phyloP scores from a whole-genome alignment of 2,329 filamentous ascomycete species.

The Xylaria sp. region DNA sequence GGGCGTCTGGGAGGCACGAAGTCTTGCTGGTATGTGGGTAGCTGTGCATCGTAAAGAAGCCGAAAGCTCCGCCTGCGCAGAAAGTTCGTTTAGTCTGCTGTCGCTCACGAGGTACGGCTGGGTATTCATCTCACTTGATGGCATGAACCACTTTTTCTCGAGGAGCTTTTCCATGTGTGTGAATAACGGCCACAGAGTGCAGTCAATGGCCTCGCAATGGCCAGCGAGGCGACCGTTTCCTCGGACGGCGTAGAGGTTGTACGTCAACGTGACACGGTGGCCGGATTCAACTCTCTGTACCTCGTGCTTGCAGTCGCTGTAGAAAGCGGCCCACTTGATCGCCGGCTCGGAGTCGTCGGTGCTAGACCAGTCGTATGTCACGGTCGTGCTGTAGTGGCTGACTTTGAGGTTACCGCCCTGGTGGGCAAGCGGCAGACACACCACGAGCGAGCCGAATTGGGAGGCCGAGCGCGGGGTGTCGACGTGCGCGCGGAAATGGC shows the following conservation, averaged over 20 bases:
- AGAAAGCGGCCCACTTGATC: slow-evolving; percentile 55
- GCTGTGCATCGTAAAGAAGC: not conserved
- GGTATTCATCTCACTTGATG: too few species aligned
- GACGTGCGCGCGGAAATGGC: slow-evolving; percentile 54
- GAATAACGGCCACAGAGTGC: slow-evolving; percentile 4
- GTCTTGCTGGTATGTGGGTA: not conserved
- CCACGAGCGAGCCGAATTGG: slow-evolving; percentile 58
- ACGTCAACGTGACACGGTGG: slow-evolving; percentile 60
- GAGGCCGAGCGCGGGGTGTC: slow-evolving; percentile 52
- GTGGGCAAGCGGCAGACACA: slow-evolving; percentile 47
- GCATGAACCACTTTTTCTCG: not conserved
- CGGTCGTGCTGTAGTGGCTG: slow-evolving; percentile 41
- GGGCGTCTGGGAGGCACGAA: slow-evolving; percentile 1
- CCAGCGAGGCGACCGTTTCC: slow-evolving; percentile 21
- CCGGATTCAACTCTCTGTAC: slow-evolving; percentile 52
- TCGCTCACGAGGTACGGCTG: too few species aligned
- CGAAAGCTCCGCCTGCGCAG: not conserved
- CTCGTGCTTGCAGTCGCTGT: slow-evolving; percentile 56
- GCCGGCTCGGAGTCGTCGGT: not conserved
- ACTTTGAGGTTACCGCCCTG: slow-evolving; percentile 48
- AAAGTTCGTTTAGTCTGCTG: too few species aligned
- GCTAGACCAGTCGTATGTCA: slow-evolving; percentile 46
- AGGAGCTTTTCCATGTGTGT: not conserved
- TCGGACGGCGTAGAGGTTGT: slow-evolving; percentile 55
- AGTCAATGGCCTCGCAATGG: not conserved